phyloP scores from a whole-genome alignment of 1,139 yeast species.

The Pichia sp. region DNA sequence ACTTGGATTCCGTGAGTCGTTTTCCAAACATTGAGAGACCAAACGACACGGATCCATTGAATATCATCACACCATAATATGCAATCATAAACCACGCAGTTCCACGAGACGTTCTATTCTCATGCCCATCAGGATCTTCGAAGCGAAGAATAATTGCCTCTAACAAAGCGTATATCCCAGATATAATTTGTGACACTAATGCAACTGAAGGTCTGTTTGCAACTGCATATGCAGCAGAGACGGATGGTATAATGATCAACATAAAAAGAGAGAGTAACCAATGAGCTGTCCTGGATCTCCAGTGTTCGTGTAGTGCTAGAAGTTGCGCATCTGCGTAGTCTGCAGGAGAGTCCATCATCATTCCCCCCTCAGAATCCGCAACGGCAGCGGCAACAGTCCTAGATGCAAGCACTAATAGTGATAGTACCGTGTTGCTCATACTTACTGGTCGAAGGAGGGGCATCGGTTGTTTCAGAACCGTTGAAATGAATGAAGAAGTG shows the following conservation, averaged over 20 bases:
- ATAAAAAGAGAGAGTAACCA: constrained; percentile 48
- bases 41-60: constrained; percentile 47
- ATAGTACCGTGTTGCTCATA: background rate
- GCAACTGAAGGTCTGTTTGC: constrained; percentile 41
- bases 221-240: constrained; percentile 46
- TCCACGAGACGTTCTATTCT: constrained; percentile 58
- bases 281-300: constrained; percentile 52
- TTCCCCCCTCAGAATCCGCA: too few species aligned
- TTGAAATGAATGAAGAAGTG: too few species aligned
- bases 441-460: too few species aligned
- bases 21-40: constrained; percentile 40
- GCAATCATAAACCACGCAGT: too few species aligned
- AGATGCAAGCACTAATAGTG: background rate
- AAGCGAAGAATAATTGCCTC: constrained; percentile 53
- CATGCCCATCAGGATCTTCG: constrained; percentile 58
- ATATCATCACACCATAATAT: too few species aligned
- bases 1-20: constrained; percentile 11
- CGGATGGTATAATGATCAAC: constrained; percentile 46
- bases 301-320: constrained; percentile 18
- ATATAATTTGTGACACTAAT: constrained; percentile 38
- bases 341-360: constrained; percentile 17
- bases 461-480: too few species aligned
- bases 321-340: constrained; percentile 13
- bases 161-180: constrained; percentile 43
- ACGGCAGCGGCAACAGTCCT: background rate